Base-by-base conservation (phyloP, 495 filamentous ascomycete species). In the Oidiodendron maius region DNA sequence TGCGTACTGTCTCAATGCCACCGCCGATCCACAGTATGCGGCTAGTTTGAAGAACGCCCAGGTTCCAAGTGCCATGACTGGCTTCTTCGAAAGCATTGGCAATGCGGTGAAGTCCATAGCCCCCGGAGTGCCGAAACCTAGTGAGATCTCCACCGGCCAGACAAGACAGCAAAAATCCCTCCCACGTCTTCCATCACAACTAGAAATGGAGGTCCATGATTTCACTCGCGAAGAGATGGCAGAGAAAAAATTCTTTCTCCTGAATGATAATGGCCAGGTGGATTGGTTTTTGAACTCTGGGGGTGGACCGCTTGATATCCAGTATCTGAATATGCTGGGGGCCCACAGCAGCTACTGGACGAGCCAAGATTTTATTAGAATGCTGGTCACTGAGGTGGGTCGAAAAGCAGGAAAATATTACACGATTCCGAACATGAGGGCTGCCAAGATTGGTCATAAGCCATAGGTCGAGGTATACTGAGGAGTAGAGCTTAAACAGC, bases 311-410 rank as follows among this genome's bases (percentile, higher is more conserved):
- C 70, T 97, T 22, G 91, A 94, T 65, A 87, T 96, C 44, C 91
- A 96, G 70, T 98, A 98, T 62, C 64, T 96, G 3, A 96, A 94
- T 54, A 98, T 98, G 91, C 65, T 98, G 50, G 86, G 89, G 47
- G 93, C 93, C n/a, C 93, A 98, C 65, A 89, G 86, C 48, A 88
- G 84, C 52, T 98, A 98, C 58, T 97, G 93, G 93, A 76, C 77
- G 9, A 80, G 83, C 54, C 73, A 75, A 48, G 93, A 97, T 61
- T 87, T 97, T 65, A 81, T 93, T 20, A 68, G 91, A 30, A 82
- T 97, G 60, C 60, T 96, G 44, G 91, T 95, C 16, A 65, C 89
- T 32, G 93, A 98, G 67, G 79, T 91, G 56, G 91, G 91, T 8
- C 69, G 91, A 49, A 74, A 71, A 60, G 76, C 81, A 30, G 91